Percentiles rank a stretch among this genome's conserved stretches.
These are phyloP conservation scores for Salix udensis DNA, from an alignment of 345 rosid genomes.

Conservation along the genomic window DNA sequence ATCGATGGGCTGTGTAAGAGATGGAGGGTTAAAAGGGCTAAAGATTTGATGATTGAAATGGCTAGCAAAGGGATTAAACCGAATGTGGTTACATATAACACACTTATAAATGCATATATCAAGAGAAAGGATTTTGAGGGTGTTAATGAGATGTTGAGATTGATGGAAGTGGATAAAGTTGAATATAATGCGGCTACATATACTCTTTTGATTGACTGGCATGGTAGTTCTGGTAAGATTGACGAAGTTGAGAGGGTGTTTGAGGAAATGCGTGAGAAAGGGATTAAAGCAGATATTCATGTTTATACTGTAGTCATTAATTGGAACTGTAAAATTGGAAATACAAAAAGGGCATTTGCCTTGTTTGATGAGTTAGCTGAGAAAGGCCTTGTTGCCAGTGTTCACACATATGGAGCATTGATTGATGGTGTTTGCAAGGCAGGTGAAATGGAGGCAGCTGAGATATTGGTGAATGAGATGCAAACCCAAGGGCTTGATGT, in stretches of 20 bases:
- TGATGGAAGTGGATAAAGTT: constrained; percentile 56
- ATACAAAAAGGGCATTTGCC: constrained; percentile 53
- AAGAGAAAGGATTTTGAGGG: constrained; percentile 47
- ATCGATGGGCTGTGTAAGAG: constrained; percentile 60
- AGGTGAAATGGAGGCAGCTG: constrained; percentile 75
- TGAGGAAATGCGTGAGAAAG: constrained; percentile 67
- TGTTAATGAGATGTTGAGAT: constrained; percentile 46
- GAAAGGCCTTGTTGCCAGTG: constrained; percentile 56
- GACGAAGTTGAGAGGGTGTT: constrained; percentile 61
- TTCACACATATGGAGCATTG: constrained; percentile 65
- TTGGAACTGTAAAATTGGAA: constrained; percentile 51
- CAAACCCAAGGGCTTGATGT: constrained; percentile 49
- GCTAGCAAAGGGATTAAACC: constrained; percentile 49
- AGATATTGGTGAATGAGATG: constrained; percentile 64
- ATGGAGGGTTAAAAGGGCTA: constrained; percentile 52
- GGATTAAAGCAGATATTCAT: constrained; percentile 45
- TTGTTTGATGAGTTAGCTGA: constrained; percentile 73
- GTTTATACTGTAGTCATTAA: constrained; percentile 59
- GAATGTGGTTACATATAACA: constrained; percentile 64
- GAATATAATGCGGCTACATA: constrained; percentile 55
- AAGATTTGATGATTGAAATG: constrained; percentile 47
- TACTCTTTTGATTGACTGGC: constrained; percentile 50
- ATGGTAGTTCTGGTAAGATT: constrained; percentile 35
- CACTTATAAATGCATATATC: constrained; percentile 53
- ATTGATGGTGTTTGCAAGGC: constrained; percentile 74